Conservation (phyloP, 345 rosid genomes). For the Excoecaria cochinchinensis region DNA sequence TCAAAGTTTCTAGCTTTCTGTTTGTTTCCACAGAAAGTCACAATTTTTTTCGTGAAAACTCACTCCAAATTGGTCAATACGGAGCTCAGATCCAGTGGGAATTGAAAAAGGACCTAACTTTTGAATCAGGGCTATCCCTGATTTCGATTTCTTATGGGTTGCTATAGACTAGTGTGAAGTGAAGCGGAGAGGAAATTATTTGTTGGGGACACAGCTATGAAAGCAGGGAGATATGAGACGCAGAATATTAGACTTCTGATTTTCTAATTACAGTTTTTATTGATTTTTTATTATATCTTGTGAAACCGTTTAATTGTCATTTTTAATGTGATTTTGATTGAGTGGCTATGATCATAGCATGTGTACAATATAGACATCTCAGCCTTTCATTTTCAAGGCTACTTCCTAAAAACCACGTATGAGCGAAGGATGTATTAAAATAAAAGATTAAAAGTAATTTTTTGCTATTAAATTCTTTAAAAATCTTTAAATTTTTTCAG, state of each 20-base stretch:
- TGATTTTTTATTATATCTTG: no score
- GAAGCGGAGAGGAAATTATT: background rate
- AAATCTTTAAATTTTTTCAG: no score
- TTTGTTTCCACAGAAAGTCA: conserved; percentile 14
- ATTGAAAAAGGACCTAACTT: background rate
- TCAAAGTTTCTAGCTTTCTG: conserved; percentile 7
- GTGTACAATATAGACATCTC: no score
- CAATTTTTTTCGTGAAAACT: conserved; percentile 14
- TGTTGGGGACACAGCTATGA: conserved; percentile 5
- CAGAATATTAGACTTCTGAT: background rate
- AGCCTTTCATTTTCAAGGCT: no score
- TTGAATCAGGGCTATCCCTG: background rate
- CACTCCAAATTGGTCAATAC: background rate
- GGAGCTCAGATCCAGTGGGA: background rate
- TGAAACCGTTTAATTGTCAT: no score
- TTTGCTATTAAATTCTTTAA: no score
- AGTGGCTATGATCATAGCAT: no score
- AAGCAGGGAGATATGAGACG: background rate
- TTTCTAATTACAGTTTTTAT: background rate
- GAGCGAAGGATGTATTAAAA: no score
- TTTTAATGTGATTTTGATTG: no score
- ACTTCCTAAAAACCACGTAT: no score
- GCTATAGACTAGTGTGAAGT: background rate
- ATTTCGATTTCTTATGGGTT: background rate
- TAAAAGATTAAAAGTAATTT: no score